Base-by-base conservation (phyloP, 495 filamentous ascomycete species). In the Trichocladium antarcticum region DNA sequence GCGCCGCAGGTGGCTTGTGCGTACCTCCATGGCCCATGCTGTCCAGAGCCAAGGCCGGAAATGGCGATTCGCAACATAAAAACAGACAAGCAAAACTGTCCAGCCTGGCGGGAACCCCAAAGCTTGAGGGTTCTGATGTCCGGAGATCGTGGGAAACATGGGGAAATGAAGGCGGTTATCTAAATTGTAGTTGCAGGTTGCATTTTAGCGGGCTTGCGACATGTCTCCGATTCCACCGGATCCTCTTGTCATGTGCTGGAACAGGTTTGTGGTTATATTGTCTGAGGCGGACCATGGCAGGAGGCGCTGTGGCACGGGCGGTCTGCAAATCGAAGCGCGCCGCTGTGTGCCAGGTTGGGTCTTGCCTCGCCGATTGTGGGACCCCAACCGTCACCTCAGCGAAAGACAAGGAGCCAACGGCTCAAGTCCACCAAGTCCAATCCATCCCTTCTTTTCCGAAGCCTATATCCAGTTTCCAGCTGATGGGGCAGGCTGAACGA, bases 321-420 rank as follows among this genome's bases (percentile, higher is more conserved):
- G 28, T 31, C 21, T 3, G n/a, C 24, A 47, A 47, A 39, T 38
- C n/a, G 45, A 39, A 16, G 5, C 35, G 6, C 7, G 35, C 35
- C 37, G 34, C 34, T 15, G 44, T 31, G 45, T 31, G 35, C 45
- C 45, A 47, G 37, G 45, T 47, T 40, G 45, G 42, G 17, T 34
- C 42, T 45, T 41, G 41, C 41, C 49, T 45, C 42, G 42, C 37
- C 40, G 35, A 45, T 42, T 51, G 41, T 42, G 45, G 49, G 42
- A 38, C 45, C 41, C 45, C 35, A 20, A 20, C 37, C 41, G 24
- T 51, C 49, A 50, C 48, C 41, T 50, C 17, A 38, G 34, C 49
- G 20, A 43, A 37, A 42, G 31, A 29, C 46, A 38, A 41, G 14
- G 45, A 42, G 20, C 32, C 31, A 44, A 39, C 39, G 41, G 39